These are phyloP conservation scores for Neocucurbitaria cava DNA, from an alignment of 2,329 filamentous ascomycete genomes.

Conservation along the genomic window DNA sequence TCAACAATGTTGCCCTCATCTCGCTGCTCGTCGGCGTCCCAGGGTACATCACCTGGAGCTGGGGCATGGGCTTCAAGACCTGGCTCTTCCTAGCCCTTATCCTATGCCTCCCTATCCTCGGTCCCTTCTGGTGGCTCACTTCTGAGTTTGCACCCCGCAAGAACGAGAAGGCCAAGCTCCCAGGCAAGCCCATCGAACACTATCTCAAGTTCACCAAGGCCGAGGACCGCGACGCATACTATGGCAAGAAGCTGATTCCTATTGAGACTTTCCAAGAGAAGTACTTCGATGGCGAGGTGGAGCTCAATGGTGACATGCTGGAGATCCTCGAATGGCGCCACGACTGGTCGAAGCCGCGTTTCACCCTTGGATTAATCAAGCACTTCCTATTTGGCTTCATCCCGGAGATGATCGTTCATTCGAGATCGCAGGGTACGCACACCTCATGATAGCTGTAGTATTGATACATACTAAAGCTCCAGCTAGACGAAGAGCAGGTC, in stretches of 20 bases:
- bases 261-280: constrained; percentile 97
- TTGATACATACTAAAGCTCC: not conserved
- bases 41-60: constrained; percentile 79
- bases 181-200: constrained; percentile 86
- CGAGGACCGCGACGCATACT: constrained; percentile 69
- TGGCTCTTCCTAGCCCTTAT: constrained; percentile 85
- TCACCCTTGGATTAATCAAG: constrained; percentile 84
- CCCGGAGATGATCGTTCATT: constrained; percentile 91
- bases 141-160: constrained; percentile 85
- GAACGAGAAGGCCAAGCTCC: constrained; percentile 89
- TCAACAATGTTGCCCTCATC: constrained; percentile 82
- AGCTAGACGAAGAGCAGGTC: constrained; percentile 90
- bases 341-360: constrained; percentile 95
- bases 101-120: constrained; percentile 78
- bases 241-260: constrained; percentile 80
- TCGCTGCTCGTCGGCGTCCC: constrained; percentile 74
- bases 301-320: constrained; percentile 92
- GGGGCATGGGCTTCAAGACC: constrained; percentile 86
- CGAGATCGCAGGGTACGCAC: constrained; percentile 77
- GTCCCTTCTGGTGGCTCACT: constrained; percentile 79
- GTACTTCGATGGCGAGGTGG: constrained; percentile 94
- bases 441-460: not conserved
- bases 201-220: constrained; percentile 82
- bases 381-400: constrained; percentile 88
- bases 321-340: constrained; percentile 93